Base-by-base conservation (phyloP, 2,329 filamentous ascomycete species). In the Tolypocladium ophioglossoides region DNA sequence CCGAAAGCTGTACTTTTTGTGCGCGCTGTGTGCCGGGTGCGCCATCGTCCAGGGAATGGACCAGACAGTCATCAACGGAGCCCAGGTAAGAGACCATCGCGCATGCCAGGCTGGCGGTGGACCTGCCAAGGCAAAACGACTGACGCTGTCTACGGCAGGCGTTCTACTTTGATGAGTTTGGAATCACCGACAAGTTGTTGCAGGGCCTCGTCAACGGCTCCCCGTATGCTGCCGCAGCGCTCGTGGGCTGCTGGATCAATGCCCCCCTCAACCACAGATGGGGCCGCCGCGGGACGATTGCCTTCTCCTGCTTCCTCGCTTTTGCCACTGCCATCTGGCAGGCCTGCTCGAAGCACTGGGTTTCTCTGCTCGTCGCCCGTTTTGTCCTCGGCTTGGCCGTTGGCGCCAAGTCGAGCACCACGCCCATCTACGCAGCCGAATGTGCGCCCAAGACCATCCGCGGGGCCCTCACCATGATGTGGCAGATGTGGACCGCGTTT, bases 401-500 rank as follows among this genome's bases (percentile, higher is more conserved):
- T 58, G 85, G 84, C 8, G 76, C 81, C 37, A 87, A 87, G 64
- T 79, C 79, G 14, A 77, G 76, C 6, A 82, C 76, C 1, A 80
- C 84, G 0, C 87, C 87, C 0, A 81, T 91, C 48, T 91, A 88
- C 61, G 82, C 85, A 0, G 86, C 87, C 1, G 87, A 90, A 65
- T 86, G 80, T 49, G 78, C 83, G 0, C 86, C 86, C 0, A 81
- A 85, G 2, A 64, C 73, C 6, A 83, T 89, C 52, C 79, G 86
- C 59, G 85, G 86, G 59, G 86, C 84, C 12, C 74, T 92, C 11
- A 86, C 90, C 58, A 91, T 92, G 87, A 84, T 83, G 61, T 91
- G 87, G 87, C 77, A 69, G 56, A 61, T 61, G 59, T 59, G 59
- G 59, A 61, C 54, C 9, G 56, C 55, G n/a, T 61, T 60, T 44